phyloP scores from a whole-genome alignment of 768 basidiomycete genomes.

The Mrakia blollopis region DNA sequence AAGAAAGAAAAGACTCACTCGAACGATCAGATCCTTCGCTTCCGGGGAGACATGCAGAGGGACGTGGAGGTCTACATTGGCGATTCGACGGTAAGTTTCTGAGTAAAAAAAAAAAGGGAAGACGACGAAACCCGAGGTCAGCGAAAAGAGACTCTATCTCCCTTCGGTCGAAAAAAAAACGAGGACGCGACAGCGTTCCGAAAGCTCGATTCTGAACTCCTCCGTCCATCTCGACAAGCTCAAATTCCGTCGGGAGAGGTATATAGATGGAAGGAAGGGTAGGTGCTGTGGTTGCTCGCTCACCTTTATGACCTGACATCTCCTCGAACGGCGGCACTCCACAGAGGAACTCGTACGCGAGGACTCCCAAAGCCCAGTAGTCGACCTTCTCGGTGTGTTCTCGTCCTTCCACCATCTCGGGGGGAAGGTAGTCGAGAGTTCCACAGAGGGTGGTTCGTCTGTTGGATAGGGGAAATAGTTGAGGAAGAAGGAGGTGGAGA shows the following conservation, averaged over 20 bases:
- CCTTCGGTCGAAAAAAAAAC: background rate
- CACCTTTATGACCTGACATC: slow-evolving; percentile 67
- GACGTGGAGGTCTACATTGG: slow-evolving; percentile 72
- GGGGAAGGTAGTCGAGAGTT: slow-evolving; percentile 92
- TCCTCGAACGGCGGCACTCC: slow-evolving; percentile 87
- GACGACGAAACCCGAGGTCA: background rate
- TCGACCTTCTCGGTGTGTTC: slow-evolving; percentile 89
- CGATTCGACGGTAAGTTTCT: slow-evolving; percentile 89
- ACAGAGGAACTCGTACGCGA: slow-evolving; percentile 88
- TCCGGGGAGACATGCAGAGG: slow-evolving; percentile 59
- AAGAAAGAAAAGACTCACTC: slow-evolving; percentile 47
- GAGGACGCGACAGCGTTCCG: background rate
- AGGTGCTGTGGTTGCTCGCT: no score
- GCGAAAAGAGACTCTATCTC: no score
- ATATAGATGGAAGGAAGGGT: slow-evolving; percentile 17
- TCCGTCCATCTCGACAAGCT: background rate
- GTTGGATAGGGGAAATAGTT: background rate
- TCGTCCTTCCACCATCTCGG: slow-evolving; percentile 94
- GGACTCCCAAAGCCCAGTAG: slow-evolving; percentile 93
- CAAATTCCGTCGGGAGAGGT: no score
- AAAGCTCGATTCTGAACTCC: background rate
- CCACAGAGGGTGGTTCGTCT: slow-evolving; percentile 83
- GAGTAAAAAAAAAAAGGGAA: background rate
- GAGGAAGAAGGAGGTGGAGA: background rate
- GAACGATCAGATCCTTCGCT: slow-evolving; percentile 61